Base-by-base conservation (phyloP, 805 yeast species). In the Hanseniaspora jakobsenii region DNA sequence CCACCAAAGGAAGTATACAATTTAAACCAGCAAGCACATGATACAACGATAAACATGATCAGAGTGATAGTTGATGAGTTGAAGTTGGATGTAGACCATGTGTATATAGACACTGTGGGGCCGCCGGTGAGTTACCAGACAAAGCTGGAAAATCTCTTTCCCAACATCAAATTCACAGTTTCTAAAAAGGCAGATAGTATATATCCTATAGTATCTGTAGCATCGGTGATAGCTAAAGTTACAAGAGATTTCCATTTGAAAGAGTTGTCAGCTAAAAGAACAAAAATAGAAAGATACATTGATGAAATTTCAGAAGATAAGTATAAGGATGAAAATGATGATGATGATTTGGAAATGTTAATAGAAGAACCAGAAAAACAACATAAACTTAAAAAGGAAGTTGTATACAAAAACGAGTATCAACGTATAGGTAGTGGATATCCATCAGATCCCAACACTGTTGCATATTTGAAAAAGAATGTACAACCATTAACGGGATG, bases 71-170 rank as follows among this genome's bases (percentile, higher is more conserved):
- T 83, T 4, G 28, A 38, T 4, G 72, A 70, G 24, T 62, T 65
- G 28, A 81, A 83, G 1, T 78, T 83, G 6, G 71, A 74, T 31
- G 57, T 91, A 5, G 69, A 66, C 22, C 84, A 84, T 56, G 72
- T 87, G 0, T 91, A 72, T 59, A 87, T 91, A 4, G 99, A 91
- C 59, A 91, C 99, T 0, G 98, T 91, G 32, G 99, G 99, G 0
- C 96, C 97, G 1, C 97, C 98, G 12, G 72, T 62, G 1, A 66
- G 79, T 28, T 91, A 91, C 59, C 93, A 82, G 55, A 72, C 70
- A 30, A 91, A 89, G 60, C 66, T 91, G 38, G 70, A 74, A 47
- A 61, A 60, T 22, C 61, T 72, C 46, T 91, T 91, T 55, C 95
- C 96, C 0, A 60, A 57, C 0, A 63, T 82, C 18, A 71, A 71